Evolutionary conservation across 495 filamentous ascomycete genomes (phyloP).

Genomic region (Halenospora varia): DNA sequence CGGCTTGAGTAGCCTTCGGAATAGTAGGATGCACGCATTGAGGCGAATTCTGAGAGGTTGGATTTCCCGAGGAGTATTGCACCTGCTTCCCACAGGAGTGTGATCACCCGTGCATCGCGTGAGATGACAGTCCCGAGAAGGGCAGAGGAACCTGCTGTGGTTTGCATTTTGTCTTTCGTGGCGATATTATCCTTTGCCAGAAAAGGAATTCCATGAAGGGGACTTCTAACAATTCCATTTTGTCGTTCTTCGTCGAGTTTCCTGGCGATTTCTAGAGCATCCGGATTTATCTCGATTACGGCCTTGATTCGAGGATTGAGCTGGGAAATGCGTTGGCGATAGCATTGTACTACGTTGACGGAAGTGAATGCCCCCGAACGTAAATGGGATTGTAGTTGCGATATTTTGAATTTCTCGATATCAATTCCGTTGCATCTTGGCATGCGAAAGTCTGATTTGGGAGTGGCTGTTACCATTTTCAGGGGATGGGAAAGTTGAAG

Average conservation of each 20-base stretch:
- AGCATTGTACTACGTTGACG: slow-evolving; percentile 24
- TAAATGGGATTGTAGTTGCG: background rate
- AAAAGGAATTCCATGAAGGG: slow-evolving; percentile 61
- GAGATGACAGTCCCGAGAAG: slow-evolving; percentile 58
- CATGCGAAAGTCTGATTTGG: slow-evolving; percentile 45
- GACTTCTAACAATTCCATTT: slow-evolving; percentile 37
- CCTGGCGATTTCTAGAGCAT: slow-evolving; percentile 36
- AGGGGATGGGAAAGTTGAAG: no score
- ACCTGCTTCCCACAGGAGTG: slow-evolving; percentile 56
- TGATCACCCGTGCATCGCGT: slow-evolving; percentile 57
- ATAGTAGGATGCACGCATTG: slow-evolving; percentile 44
- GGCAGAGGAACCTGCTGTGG: slow-evolving; percentile 43
- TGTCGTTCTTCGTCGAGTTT: slow-evolving; percentile 45
- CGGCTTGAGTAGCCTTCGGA: slow-evolving; percentile 46
- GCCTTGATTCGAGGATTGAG: slow-evolving; percentile 33
- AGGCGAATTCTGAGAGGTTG: slow-evolving; percentile 51
- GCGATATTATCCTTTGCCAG: slow-evolving; percentile 69
- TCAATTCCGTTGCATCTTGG: slow-evolving; percentile 44
- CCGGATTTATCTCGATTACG: slow-evolving; percentile 41
- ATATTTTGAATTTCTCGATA: slow-evolving; percentile 50
- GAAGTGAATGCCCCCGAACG: background rate
- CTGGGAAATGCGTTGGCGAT: slow-evolving; percentile 35
- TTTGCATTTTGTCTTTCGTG: slow-evolving; percentile 62
- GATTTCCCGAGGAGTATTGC: slow-evolving; percentile 66
- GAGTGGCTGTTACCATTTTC: slow-evolving; percentile 32